A percentile compares a stretch with the other conserved stretches of the same genome.
These are phyloP conservation scores for Rhizomucor miehei DNA, from an alignment of 371 early-diverging fungal species.

Conservation along the genomic window DNA sequence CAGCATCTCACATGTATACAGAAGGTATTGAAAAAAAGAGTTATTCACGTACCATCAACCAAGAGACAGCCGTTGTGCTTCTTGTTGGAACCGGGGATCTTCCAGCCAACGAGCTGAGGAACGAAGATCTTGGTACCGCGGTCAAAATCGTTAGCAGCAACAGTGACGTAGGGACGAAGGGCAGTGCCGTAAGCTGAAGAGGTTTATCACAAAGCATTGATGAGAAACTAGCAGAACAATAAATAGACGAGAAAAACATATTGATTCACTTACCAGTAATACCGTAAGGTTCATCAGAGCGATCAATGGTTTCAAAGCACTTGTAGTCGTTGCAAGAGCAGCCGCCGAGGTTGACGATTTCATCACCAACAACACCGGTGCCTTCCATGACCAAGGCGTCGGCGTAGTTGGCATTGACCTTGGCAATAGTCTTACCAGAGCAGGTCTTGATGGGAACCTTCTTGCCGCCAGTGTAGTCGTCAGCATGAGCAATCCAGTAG, in stretches of 20 bases:
- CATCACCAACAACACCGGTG: slow-evolving; percentile 39
- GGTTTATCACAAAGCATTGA: slow-evolving; percentile 1
- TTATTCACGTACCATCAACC: slow-evolving; percentile 42
- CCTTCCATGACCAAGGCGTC: slow-evolving; percentile 53
- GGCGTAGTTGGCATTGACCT: slow-evolving; percentile 39
- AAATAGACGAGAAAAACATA: neutral
- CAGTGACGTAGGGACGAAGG: slow-evolving; percentile 46
- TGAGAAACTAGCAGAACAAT: slow-evolving; percentile 1
- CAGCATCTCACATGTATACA: too few species aligned
- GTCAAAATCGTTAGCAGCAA: slow-evolving; percentile 42
- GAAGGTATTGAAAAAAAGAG: too few species aligned
- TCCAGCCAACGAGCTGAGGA: slow-evolving; percentile 40
- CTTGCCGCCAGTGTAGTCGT: slow-evolving; percentile 32
- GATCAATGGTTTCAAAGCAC: slow-evolving; percentile 43
- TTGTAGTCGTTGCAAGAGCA: slow-evolving; percentile 45
- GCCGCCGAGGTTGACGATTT: slow-evolving; percentile 47
- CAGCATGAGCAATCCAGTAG: slow-evolving; percentile 49
- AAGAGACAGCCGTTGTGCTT: slow-evolving; percentile 50
- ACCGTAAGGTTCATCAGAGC: slow-evolving; percentile 42
- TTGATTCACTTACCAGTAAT: slow-evolving; percentile 34
- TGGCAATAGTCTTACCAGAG: slow-evolving; percentile 35
- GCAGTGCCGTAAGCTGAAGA: slow-evolving; percentile 35
- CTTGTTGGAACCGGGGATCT: slow-evolving; percentile 37
- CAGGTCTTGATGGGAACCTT: slow-evolving; percentile 41
- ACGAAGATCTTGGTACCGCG: slow-evolving; percentile 47